Conservation (phyloP, 1,139 yeast species). For the Protomyces lactucae-debilis region DNA sequence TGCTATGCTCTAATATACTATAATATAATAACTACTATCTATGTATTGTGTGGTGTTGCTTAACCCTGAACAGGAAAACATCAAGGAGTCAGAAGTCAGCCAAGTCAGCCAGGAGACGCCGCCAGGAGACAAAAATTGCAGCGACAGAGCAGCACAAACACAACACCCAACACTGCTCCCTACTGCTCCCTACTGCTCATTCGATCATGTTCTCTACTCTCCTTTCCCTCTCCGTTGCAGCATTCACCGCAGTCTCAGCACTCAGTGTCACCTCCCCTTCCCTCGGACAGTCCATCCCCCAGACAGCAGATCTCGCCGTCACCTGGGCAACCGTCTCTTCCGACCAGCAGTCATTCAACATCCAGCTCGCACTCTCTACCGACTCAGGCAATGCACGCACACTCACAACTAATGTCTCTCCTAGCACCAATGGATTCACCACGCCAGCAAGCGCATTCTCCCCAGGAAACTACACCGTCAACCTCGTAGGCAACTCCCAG, state of each 20-base stretch:
- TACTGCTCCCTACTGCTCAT: too few relatives aligned
- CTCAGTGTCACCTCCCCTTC: slow-evolving; percentile 21
- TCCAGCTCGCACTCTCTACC: slow-evolving; percentile 22
- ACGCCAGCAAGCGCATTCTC: slow-evolving; percentile 19
- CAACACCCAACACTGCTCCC: neutral
- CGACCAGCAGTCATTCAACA: slow-evolving; percentile 20
- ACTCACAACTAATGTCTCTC: slow-evolving; percentile 17
- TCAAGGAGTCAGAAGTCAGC: too few relatives aligned
- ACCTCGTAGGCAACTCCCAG: slow-evolving; percentile 23
- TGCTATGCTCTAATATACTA: too few relatives aligned
- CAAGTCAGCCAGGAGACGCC: too few relatives aligned
- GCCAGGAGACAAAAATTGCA: too few relatives aligned
- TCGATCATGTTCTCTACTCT: neutral
- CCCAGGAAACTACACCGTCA: slow-evolving; percentile 26
- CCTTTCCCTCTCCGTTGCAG: slow-evolving; percentile 10
- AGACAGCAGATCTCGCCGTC: slow-evolving; percentile 11
- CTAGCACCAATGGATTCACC: slow-evolving; percentile 20
- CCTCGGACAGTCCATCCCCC: slow-evolving; percentile 19
- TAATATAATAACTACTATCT: too few relatives aligned
- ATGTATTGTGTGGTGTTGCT: too few relatives aligned
- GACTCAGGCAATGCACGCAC: slow-evolving; percentile 26
- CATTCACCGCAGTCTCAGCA: slow-evolving; percentile 17
- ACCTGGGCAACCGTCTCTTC: slow-evolving; percentile 22
- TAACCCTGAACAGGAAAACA: too few relatives aligned
- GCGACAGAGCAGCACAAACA: too few relatives aligned